These are phyloP conservation scores for Phytophthora pinifolia DNA, from an alignment of 352 stramenopile genomes.

Conservation along the genomic window DNA sequence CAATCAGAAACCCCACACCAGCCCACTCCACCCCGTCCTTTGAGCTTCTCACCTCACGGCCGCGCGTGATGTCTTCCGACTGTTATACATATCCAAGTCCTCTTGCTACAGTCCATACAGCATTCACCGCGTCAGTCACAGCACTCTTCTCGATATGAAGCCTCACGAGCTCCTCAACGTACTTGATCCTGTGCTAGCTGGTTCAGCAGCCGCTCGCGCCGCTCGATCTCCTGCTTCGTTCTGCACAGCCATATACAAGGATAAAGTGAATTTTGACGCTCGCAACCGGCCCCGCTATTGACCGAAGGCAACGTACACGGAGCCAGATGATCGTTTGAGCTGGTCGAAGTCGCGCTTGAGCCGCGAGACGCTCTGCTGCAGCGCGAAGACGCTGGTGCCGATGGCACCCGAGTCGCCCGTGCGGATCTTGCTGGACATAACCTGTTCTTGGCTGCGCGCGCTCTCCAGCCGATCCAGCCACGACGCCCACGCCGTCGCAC, in stretches of 20 bases:
- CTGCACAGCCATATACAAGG: slow-evolving; percentile 22
- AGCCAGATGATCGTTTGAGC: slow-evolving; percentile 51
- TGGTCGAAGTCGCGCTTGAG: slow-evolving; percentile 84
- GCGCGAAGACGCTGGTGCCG: slow-evolving; percentile 79
- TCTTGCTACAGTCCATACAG: slow-evolving; percentile 42
- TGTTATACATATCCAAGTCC: slow-evolving; percentile 81
- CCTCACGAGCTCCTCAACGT: neutral
- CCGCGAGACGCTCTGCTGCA: slow-evolving; percentile 83
- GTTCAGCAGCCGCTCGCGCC: slow-evolving; percentile 59
- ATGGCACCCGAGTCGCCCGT: slow-evolving; percentile 57
- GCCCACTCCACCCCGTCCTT: neutral
- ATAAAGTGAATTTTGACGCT: no score
- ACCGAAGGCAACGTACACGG: slow-evolving; percentile 42
- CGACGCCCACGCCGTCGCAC: slow-evolving; percentile 63
- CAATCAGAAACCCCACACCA: neutral
- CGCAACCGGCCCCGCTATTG: no score
- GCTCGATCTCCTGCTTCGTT: slow-evolving; percentile 69
- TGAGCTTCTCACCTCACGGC: slow-evolving; percentile 28
- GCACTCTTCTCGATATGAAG: neutral
- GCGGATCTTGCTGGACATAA: slow-evolving; percentile 65
- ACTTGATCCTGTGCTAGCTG: slow-evolving; percentile 71
- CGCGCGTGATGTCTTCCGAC: slow-evolving; percentile 35
- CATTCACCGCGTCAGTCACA: neutral
- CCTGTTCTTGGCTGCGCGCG: slow-evolving; percentile 66
- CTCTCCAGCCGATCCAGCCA: slow-evolving; percentile 85